Conservation (phyloP, 352 stramenopile genomes). For the Phytopythium oedochilum region DNA sequence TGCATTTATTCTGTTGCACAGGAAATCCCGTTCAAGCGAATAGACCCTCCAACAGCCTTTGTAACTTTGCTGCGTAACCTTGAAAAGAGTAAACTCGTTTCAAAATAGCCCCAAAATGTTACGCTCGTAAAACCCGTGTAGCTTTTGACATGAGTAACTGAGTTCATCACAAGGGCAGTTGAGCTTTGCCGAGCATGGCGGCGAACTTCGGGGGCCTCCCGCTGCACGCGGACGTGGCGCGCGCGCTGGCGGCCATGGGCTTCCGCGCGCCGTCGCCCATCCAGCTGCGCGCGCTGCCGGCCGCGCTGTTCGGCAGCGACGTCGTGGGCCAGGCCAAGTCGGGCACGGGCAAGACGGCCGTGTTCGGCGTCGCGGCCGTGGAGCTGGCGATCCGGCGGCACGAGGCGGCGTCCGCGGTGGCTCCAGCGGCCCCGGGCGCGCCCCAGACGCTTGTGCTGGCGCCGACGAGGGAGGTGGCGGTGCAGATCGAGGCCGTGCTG, state of each 20-base stretch:
- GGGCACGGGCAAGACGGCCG: slow-evolving; percentile 76
- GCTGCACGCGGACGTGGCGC: slow-evolving; percentile 44
- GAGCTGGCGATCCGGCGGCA: slow-evolving; percentile 48
- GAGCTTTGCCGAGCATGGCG: not conserved
- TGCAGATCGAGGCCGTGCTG: slow-evolving; percentile 71
- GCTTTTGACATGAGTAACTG: too few relatives aligned
- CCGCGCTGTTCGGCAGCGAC: slow-evolving; percentile 78
- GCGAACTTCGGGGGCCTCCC: slow-evolving; percentile 60
- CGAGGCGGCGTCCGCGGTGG: slow-evolving; percentile 6
- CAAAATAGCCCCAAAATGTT: not conserved
- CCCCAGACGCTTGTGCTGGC: slow-evolving; percentile 62
- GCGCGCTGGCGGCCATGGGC: slow-evolving; percentile 40
- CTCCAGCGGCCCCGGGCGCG: slow-evolving; percentile 4
- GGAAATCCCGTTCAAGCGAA: too few relatives aligned
- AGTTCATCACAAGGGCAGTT: too few relatives aligned
- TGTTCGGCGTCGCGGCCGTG: slow-evolving; percentile 63
- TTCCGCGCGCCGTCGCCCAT: slow-evolving; percentile 66
- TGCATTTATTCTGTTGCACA: too few relatives aligned
- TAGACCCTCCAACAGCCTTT: too few relatives aligned
- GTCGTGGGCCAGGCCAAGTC: slow-evolving; percentile 82
- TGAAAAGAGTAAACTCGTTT: too few relatives aligned
- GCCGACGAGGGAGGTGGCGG: slow-evolving; percentile 70
- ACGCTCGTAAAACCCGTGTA: too few relatives aligned
- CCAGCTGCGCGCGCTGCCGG: slow-evolving; percentile 57
- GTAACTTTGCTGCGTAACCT: too few relatives aligned